A percentile compares a stretch with the other conserved stretches of the same genome.
Conservation (phyloP, 441 rosid species). For the Melastoma candidum region DNA sequence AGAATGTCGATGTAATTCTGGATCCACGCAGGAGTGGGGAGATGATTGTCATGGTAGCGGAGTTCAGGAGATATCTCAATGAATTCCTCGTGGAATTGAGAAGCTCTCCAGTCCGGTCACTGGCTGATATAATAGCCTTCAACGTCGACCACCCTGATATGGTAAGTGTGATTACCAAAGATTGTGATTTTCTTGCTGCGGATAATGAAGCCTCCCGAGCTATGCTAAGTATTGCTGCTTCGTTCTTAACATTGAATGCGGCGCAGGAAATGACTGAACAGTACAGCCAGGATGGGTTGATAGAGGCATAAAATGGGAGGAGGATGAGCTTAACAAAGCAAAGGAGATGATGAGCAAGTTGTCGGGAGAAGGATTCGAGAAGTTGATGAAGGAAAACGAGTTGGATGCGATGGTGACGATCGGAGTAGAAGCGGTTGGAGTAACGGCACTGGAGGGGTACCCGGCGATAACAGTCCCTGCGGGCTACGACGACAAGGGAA, state of each 20-base stretch:
- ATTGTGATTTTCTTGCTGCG: too few species aligned
- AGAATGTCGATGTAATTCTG: constrained; percentile 17
- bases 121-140: constrained; percentile 29
- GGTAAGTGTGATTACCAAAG: constrained; percentile 13
- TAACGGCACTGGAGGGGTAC: constrained; percentile 35
- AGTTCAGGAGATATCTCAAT: constrained; percentile 22
- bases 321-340: constrained; percentile 21
- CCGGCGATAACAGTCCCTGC: constrained; percentile 40
- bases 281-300: constrained; percentile 20
- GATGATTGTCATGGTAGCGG: constrained; percentile 14
- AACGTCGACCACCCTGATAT: constrained; percentile 21
- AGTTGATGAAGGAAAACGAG: constrained; percentile 27
- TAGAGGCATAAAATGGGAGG: constrained; percentile 24
- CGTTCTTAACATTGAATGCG: too few species aligned
- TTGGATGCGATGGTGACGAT: constrained; percentile 37
- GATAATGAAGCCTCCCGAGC: too few species aligned
- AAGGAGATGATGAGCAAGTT: constrained; percentile 19
- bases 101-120: constrained; percentile 27
- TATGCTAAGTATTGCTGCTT: too few species aligned
- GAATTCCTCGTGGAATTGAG: constrained; percentile 20
- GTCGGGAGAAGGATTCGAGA: constrained; percentile 32
- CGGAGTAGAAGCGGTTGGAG: constrained; percentile 15
- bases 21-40: constrained; percentile 23
- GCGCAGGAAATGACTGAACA: too few species aligned
- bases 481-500: constrained; percentile 20